Evolutionary conservation across 1,284 basidiomycete species (phyloP).

Genomic region (Polyporus tsugae): DNA sequence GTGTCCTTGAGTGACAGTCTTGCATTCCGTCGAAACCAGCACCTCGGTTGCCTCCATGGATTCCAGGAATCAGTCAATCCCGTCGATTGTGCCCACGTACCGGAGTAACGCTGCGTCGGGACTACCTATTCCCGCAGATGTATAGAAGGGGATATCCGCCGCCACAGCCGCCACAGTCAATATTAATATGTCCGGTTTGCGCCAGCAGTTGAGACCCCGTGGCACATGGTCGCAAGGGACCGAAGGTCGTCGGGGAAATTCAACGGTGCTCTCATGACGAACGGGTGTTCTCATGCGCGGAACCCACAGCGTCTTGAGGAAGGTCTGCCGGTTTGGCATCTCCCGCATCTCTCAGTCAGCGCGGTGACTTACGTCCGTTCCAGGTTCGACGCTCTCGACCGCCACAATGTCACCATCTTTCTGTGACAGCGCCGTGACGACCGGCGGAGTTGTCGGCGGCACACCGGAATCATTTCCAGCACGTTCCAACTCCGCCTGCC

Average conservation of each 20-base stretch:
- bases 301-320: background rate
- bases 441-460: constrained; percentile 21
- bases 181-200: background rate
- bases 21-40: background rate
- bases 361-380: constrained; percentile 17
- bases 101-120: background rate
- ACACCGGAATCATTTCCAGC: constrained; percentile 26
- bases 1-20: no score
- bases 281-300: constrained; percentile 19
- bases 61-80: background rate
- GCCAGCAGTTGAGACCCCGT: background rate
- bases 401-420: constrained; percentile 23
- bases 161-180: background rate
- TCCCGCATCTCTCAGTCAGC: constrained; percentile 6
- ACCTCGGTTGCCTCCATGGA: background rate
- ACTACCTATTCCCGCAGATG: background rate
- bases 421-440: constrained; percentile 30
- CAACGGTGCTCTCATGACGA: constrained; percentile 12
- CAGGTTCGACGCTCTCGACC: constrained; percentile 23
- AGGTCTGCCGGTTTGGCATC: constrained; percentile 6
- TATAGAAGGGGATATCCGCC: background rate
- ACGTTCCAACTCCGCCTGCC: constrained; percentile 31
- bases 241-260: constrained; percentile 26
- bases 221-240: constrained; percentile 18
- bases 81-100: background rate